phyloP scores from a whole-genome alignment of 108 stramenopile species.

The Nannochloropsis gaditana region DNA sequence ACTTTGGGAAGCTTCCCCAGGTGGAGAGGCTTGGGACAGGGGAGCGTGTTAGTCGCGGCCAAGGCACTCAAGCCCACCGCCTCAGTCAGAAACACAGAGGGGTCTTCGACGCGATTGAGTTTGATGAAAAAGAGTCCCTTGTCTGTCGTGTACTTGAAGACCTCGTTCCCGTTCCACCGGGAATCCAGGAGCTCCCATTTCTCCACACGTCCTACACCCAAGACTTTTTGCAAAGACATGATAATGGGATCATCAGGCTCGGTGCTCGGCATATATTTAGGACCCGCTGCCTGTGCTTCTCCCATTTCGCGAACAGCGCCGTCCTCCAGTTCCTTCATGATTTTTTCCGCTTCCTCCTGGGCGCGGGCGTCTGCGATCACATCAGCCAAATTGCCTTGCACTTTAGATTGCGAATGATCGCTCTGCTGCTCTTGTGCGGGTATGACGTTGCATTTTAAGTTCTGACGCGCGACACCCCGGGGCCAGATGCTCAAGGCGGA shows the following conservation, averaged over 20 bases:
- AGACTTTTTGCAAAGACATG: slow-evolving; percentile 37
- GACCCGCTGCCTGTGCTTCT: slow-evolving; percentile 20
- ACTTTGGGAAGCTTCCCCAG: slow-evolving; percentile 37
- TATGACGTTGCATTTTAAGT: not conserved
- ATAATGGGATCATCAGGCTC: slow-evolving; percentile 41
- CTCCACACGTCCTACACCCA: slow-evolving; percentile 31
- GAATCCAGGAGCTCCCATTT: slow-evolving; percentile 46
- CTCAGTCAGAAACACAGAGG: slow-evolving; percentile 44
- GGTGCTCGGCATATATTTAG: slow-evolving; percentile 42
- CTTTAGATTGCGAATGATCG: not conserved
- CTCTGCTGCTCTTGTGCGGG: not conserved
- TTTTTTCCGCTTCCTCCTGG: slow-evolving; percentile 42
- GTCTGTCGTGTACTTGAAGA: slow-evolving; percentile 40
- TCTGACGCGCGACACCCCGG: not conserved
- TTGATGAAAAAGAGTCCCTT: slow-evolving; percentile 43
- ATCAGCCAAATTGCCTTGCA: slow-evolving; percentile 11
- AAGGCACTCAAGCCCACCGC: slow-evolving; percentile 38
- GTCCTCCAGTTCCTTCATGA: slow-evolving; percentile 44
- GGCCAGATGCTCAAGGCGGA: not conserved
- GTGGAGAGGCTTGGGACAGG: slow-evolving; percentile 39
- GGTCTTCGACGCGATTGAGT: slow-evolving; percentile 49
- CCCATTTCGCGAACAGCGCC: slow-evolving; percentile 7
- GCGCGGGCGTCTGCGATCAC: not conserved
- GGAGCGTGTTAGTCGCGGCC: slow-evolving; percentile 35
- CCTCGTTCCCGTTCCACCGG: slow-evolving; percentile 51